Base-by-base conservation (phyloP, 1,284 basidiomycete species). In the Trametes polyzona region DNA sequence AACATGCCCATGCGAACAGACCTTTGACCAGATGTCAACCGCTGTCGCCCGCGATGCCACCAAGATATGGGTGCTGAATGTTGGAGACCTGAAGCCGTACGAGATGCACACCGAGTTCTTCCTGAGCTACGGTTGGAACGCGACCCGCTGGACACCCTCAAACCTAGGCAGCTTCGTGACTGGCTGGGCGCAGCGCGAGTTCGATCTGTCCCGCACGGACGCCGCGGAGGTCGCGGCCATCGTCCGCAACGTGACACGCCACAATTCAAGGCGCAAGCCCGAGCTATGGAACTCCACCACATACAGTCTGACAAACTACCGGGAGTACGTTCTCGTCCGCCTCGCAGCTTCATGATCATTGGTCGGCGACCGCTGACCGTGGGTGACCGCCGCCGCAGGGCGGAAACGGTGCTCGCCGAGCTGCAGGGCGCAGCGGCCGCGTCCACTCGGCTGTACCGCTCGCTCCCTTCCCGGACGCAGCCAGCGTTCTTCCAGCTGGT, bases 31-130 rank as follows among this genome's bases (percentile, higher is more conserved):
- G 72, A 76, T 87, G 74, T 84, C 83, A 2, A 73, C 84, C 26
- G 83, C 84, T 2, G 76, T 85, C 12, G 81, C 81, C 24, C 78
- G 81, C 19, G 72, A 83, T n/a, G 83, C 84, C 1, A 79, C 73
- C 5, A 76, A 76, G 17, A 71, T 86, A 32, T 87, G 84, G 84
- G 76, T 86, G 33, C 67, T 86, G 40, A 86, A 86, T 64, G 84
- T 87, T 32, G 88, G 87, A 19, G 88, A 91, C 64, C 71, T 91
- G 35, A 91, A 91, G 68, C 86, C 87, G 0, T 86, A 86, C 64
- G 89, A 92, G 63, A 79, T 84, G 65, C 82, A 86, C 41, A 84
- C 78, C 21, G 87, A 90, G 61, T 90, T 87, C 69, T 90, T 87
- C 76, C 73, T 90, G 61, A 76, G 74, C 17, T 80, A 82, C 46